Evolutionary conservation across 2,329 filamentous ascomycete species (phyloP), one percentile per base, ranked within the genome.

Genomic region (Colletotrichum sp.): DNA sequence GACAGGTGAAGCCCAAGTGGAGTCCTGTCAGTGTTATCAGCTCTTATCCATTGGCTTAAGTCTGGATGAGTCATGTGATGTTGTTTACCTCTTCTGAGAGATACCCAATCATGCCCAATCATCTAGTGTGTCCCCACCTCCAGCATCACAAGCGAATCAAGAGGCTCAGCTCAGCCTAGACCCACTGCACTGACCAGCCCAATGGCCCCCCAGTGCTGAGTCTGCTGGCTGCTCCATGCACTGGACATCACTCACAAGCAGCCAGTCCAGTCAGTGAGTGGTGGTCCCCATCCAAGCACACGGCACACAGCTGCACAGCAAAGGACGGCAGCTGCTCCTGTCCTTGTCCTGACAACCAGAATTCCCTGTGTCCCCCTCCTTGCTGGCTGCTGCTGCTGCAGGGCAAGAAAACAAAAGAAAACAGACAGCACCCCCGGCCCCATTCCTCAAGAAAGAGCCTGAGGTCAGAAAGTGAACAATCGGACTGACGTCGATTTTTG

Each of bases 321-420:
- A n/a, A 48, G 16, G 24, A 13, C 36, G 8, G 18, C 24, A 66
- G 36, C 13, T 28, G 30, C 64, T 26, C n/a, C 5, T 24, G 21
- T 55, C 60, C 74, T 75, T 75, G 74, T 76, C 74, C 74, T 55
- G 74, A 76, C 74, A 76, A 76, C 74, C 74, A 76, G 65, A 76
- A 30, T 64, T 65, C 70, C 73, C 73, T 56, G 56, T 75, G 72
- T 60, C 58, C 56, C 71, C 36, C 36, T 38, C 24, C 26, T 58
- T 58, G 24, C 36, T 66, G n/a, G 36, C 38, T 38, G 30, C 10
- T 43, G 65, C 48, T 34, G 48, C 28, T 36, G 26, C 18, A 52
- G 43, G 26, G 4, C 0, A 26, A 21, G 18, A 73, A 73, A 76
- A 66, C 66, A 73, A 65, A 71, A 30, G 66, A 66, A 66, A 76